These are phyloP conservation scores for Corchorus capsularis DNA, from an alignment of 345 rosid genomes.

Conservation along the genomic window DNA sequence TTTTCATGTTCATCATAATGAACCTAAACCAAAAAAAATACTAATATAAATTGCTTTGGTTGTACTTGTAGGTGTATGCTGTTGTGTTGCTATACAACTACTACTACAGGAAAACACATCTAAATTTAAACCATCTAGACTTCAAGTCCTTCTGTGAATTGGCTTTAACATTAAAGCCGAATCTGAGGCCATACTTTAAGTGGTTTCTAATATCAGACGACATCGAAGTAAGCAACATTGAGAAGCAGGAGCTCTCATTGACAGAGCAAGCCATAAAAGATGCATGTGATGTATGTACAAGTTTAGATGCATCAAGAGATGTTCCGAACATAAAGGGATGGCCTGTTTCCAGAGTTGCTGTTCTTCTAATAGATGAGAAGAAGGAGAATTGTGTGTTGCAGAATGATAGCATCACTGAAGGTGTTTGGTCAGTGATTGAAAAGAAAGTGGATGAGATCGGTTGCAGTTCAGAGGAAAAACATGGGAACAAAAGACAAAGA, in stretches of 20 bases:
- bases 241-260: conserved; percentile 41
- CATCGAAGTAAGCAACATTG: conserved; percentile 36
- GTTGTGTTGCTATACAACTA: conserved; percentile 78
- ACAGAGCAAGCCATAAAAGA: conserved; percentile 57
- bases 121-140: conserved; percentile 44
- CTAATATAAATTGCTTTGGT: background rate
- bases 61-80: conserved; percentile 56
- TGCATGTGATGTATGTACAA: conserved; percentile 64
- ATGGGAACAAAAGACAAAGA: conserved; percentile 39
- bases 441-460: conserved; percentile 38
- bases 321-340: conserved; percentile 46
- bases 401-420: conserved; percentile 49
- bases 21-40: no score
- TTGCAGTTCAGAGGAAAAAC: conserved; percentile 29
- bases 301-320: conserved; percentile 50
- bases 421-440: conserved; percentile 82
- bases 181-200: conserved; percentile 24
- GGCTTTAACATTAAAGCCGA: conserved; percentile 50
- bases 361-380: conserved; percentile 58
- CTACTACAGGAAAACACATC: conserved; percentile 61
- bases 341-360: conserved; percentile 58
- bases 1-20: background rate
- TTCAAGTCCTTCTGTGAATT: conserved; percentile 70
- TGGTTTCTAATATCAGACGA: conserved; percentile 47
- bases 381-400: conserved; percentile 56